phyloP scores from a whole-genome alignment of 345 rosid genomes.

The Citrus maxima region DNA sequence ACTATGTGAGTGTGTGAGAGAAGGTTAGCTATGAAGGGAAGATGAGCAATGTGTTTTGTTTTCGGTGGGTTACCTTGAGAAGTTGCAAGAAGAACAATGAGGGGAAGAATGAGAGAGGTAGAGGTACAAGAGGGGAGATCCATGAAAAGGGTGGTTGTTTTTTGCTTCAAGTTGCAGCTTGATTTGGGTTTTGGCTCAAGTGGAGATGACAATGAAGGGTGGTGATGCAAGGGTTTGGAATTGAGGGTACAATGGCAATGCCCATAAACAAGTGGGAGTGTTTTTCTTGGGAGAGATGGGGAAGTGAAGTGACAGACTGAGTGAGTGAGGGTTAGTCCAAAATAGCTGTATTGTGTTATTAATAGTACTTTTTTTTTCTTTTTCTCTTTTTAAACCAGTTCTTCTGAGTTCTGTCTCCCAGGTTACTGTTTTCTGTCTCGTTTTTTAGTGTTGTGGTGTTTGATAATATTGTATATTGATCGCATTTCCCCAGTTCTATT shows the following conservation, averaged over 20 bases:
- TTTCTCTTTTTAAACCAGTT: neutral
- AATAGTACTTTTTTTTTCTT: neutral
- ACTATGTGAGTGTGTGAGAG: neutral
- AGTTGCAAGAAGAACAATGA: conserved; percentile 28
- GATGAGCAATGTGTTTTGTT: neutral
- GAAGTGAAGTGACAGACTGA: neutral
- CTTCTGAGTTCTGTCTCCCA: neutral
- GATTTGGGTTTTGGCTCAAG: neutral
- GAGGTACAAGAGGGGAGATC: conserved; percentile 19
- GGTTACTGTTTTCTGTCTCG: neutral
- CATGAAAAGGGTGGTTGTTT: conserved; percentile 30
- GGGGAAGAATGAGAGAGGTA: conserved; percentile 14
- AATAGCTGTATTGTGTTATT: neutral
- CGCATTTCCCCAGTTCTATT: neutral
- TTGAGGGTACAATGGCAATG: neutral
- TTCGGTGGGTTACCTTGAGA: conserved; percentile 24
- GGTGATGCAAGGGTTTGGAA: neutral
- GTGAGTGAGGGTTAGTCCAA: neutral
- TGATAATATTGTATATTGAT: neutral
- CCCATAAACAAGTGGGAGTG: neutral
- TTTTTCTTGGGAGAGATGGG: neutral
- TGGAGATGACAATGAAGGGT: conserved; percentile 9
- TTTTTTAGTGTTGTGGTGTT: neutral
- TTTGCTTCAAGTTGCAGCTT: neutral
- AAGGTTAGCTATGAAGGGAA: neutral